Evolutionary conservation across 169 alveolate species (phyloP).

Genomic region (Amoebophrya sp.): DNA sequence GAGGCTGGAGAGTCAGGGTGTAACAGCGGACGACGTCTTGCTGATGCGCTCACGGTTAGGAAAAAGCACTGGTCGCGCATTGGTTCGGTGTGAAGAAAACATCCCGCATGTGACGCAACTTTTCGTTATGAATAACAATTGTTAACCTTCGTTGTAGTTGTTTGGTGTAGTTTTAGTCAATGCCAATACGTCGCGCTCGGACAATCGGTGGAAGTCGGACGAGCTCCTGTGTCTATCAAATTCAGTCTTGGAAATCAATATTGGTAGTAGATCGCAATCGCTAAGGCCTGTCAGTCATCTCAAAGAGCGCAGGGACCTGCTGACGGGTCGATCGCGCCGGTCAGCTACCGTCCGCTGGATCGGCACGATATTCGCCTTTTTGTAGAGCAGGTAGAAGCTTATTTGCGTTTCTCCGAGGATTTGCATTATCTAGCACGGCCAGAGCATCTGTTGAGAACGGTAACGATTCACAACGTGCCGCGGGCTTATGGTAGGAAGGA

Average conservation of each 20-base stretch:
- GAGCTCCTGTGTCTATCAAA: too few relatives aligned
- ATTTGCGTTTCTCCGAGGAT: background rate
- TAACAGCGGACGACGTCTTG: background rate
- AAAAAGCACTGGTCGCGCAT: background rate
- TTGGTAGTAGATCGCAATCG: background rate
- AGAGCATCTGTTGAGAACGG: background rate
- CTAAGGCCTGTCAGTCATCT: background rate
- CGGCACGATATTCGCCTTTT: conserved; percentile 18
- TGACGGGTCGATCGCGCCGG: background rate
- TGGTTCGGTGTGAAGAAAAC: background rate
- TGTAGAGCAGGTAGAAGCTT: background rate
- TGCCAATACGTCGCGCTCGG: too few relatives aligned
- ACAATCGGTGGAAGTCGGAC: background rate
- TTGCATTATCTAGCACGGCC: background rate
- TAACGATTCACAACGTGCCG: background rate
- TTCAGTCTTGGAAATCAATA: too few relatives aligned
- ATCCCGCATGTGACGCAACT: background rate
- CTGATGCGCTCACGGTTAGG: background rate
- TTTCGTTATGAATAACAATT: too few relatives aligned
- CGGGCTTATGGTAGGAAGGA: background rate
- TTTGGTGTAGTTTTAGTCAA: too few relatives aligned
- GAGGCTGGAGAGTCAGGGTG: background rate
- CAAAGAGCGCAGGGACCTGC: background rate
- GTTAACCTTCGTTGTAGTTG: too few relatives aligned
- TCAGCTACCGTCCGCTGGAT: background rate